These are phyloP conservation scores for Entomortierella lignicola DNA, from an alignment of 192 early-diverging fungal genomes.

Conservation along the genomic window DNA sequence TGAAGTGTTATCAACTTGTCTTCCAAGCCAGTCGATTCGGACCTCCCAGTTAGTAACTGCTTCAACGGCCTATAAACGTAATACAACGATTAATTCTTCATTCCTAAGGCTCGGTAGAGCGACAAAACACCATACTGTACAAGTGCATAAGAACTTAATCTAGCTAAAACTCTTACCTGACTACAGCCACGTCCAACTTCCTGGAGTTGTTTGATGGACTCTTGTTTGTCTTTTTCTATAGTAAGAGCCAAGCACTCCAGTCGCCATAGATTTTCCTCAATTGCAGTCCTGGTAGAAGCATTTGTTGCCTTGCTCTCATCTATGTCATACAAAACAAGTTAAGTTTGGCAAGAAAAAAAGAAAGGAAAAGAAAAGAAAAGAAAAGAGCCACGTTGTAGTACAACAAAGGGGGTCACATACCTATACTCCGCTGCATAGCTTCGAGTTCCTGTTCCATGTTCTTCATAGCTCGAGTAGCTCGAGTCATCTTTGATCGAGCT, in stretches of 20 bases:
- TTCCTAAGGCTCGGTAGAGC: neutral
- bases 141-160: neutral
- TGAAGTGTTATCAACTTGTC: conserved; percentile 35
- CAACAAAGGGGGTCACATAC: conserved; percentile 8
- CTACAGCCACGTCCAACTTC: conserved; percentile 16
- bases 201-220: conserved; percentile 23
- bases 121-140: neutral
- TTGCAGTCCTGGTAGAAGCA: conserved; percentile 34
- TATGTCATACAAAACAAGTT: neutral
- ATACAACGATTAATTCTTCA: neutral
- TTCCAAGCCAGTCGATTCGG: conserved; percentile 47
- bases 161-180: conserved; percentile 11
- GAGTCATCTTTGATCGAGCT: conserved; percentile 31
- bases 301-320: conserved; percentile 42
- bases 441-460: conserved; percentile 48
- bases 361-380: conserved; percentile 2
- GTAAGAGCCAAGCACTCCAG: conserved; percentile 42
- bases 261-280: conserved; percentile 53
- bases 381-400: neutral
- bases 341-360: neutral
- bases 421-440: conserved; percentile 37
- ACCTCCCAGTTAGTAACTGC: conserved; percentile 49
- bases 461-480: conserved; percentile 48
- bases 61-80: conserved; percentile 17
- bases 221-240: conserved; percentile 45